These are phyloP conservation scores for Oryza officinalis DNA, from an alignment of 176 grass and related monocot species.

Conservation along the genomic window DNA sequence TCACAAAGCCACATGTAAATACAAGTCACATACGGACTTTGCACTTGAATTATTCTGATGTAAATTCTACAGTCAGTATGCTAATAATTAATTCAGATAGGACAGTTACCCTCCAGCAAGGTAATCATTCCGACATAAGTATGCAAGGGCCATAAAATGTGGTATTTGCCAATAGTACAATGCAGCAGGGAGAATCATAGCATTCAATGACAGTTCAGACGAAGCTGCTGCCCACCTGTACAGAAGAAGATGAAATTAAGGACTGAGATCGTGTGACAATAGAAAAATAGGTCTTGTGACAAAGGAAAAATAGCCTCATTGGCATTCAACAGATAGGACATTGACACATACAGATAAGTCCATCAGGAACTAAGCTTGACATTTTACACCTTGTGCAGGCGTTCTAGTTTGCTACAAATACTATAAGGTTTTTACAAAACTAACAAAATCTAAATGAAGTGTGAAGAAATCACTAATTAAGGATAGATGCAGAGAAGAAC, in stretches of 20 bases:
- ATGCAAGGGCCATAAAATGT: conserved; percentile 97
- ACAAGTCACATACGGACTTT: conserved; percentile 25
- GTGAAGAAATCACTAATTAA: not conserved
- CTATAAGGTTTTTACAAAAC: too few relatives aligned
- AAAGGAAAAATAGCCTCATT: not conserved
- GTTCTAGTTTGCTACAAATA: not conserved
- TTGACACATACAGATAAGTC: not conserved
- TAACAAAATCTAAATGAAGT: not conserved
- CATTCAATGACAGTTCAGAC: conserved; percentile 70
- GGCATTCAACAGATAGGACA: not conserved
- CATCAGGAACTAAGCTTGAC: conserved; percentile 14
- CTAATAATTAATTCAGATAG: not conserved
- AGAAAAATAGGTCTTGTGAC: conserved; percentile 8
- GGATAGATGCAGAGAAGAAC: not conserved
- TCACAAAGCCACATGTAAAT: conserved; percentile 22
- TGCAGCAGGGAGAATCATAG: conserved; percentile 89
- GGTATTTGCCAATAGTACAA: conserved; percentile 98
- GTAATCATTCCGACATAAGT: conserved; percentile 87
- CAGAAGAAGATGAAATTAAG: conserved; percentile 10
- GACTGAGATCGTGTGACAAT: not conserved
- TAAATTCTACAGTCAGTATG: conserved; percentile 7
- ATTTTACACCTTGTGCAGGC: not conserved
- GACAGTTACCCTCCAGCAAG: conserved; percentile 87
- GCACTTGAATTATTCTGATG: conserved; percentile 1
- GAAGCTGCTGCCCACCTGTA: conserved; percentile 87